phyloP scores from a whole-genome alignment of 1,284 basidiomycete species.

The Gomphus sp. region DNA sequence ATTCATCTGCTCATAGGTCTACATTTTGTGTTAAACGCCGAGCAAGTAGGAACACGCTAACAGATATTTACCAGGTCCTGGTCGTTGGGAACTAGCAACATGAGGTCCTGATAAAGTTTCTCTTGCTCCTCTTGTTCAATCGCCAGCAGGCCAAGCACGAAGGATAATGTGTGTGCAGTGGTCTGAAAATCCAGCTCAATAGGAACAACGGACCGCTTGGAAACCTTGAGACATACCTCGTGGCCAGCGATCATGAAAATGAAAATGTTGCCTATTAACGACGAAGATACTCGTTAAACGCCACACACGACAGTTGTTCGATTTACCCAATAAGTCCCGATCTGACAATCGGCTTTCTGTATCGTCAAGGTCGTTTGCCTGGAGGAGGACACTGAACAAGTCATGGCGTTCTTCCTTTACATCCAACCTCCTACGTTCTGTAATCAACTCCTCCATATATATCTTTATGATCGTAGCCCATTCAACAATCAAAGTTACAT shows the following conservation, averaged over 20 bases:
- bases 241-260: slow-evolving; percentile 53
- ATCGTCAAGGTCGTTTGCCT: slow-evolving; percentile 33
- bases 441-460: slow-evolving; percentile 51
- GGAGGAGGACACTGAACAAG: slow-evolving; percentile 45
- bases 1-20: slow-evolving; percentile 47
- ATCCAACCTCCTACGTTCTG: slow-evolving; percentile 28
- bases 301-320: background rate
- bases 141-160: slow-evolving; percentile 42
- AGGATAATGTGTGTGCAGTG: slow-evolving; percentile 46
- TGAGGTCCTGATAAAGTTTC: slow-evolving; percentile 44
- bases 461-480: slow-evolving; percentile 20
- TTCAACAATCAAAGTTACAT: background rate
- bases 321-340: slow-evolving; percentile 39
- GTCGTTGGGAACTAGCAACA: slow-evolving; percentile 8
- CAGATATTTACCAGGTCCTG: background rate
- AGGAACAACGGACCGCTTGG: background rate
- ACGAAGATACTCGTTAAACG: background rate
- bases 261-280: slow-evolving; percentile 41
- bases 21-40: background rate
- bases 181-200: slow-evolving; percentile 25
- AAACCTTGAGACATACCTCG: slow-evolving; percentile 29
- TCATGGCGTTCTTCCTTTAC: slow-evolving; percentile 39
- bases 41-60: background rate
- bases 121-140: slow-evolving; percentile 55
- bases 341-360: slow-evolving; percentile 31